Evolutionary conservation across 805 yeast genomes (phyloP).

Genomic region (Lipomyces sp.): DNA sequence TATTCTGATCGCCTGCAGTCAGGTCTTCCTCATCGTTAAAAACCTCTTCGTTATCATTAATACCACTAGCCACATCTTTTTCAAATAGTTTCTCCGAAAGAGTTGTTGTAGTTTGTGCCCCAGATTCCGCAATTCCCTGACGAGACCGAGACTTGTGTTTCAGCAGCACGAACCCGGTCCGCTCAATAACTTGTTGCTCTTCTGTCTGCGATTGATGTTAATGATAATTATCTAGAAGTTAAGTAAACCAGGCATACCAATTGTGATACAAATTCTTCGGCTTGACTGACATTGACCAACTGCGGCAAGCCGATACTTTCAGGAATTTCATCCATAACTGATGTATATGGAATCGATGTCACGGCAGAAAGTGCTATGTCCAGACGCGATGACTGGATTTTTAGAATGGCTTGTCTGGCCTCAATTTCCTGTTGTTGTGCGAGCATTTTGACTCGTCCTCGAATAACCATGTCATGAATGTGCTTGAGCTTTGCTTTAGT

Average conservation of each 20-base stretch:
- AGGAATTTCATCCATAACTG: slow-evolving; percentile 27
- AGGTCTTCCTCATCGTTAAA: slow-evolving; percentile 38
- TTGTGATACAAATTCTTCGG: background rate
- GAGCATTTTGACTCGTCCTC: slow-evolving; percentile 25
- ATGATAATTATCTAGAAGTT: background rate
- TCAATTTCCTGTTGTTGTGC: slow-evolving; percentile 13
- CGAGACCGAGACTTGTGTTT: slow-evolving; percentile 13
- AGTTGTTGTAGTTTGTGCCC: background rate
- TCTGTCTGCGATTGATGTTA: background rate
- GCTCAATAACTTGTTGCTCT: slow-evolving; percentile 25
- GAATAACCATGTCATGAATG: slow-evolving; percentile 23
- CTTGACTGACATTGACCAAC: too few relatives aligned
- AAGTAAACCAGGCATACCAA: background rate
- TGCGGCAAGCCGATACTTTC: background rate
- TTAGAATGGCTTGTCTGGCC: slow-evolving; percentile 14
- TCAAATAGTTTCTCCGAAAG: slow-evolving; percentile 18
- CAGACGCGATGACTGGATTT: slow-evolving; percentile 11
- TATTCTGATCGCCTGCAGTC: background rate
- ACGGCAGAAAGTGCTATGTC: background rate
- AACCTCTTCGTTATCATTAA: slow-evolving; percentile 38
- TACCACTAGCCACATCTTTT: slow-evolving; percentile 19
- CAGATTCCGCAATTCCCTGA: background rate
- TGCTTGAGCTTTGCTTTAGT: slow-evolving; percentile 32
- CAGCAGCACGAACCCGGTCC: slow-evolving; percentile 33
- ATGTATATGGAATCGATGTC: slow-evolving; percentile 12